Evolutionary conservation across 345 rosid species (phyloP).

Genomic region (Populus nigra): DNA sequence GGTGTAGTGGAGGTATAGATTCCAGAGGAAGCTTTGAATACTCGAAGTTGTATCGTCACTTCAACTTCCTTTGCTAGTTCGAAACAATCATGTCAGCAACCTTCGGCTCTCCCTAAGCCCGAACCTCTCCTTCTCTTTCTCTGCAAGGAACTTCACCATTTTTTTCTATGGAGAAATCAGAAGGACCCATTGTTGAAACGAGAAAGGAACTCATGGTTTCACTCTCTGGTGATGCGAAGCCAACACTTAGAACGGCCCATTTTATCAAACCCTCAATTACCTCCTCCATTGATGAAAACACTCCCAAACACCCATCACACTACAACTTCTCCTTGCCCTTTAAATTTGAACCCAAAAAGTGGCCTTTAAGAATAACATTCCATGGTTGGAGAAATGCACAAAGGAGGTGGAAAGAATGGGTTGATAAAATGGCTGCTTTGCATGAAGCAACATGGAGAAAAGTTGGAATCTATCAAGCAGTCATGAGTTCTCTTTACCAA

Average conservation of each 20-base stretch:
- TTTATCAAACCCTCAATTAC: not conserved
- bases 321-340: slow-evolving; percentile 9
- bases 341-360: not conserved
- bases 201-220: slow-evolving; percentile 8
- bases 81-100: not conserved
- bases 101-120: not conserved
- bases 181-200: not conserved
- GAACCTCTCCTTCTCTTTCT: not conserved
- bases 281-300: not conserved
- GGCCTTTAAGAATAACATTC: slow-evolving; percentile 19
- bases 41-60: not conserved
- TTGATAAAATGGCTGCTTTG: slow-evolving; percentile 30
- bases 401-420: slow-evolving; percentile 38
- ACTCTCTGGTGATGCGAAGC: not conserved
- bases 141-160: not conserved
- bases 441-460: slow-evolving; percentile 37
- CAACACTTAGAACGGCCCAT: not conserved
- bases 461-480: slow-evolving; percentile 44
- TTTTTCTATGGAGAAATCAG: not conserved
- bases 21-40: not conserved
- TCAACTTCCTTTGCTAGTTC: no score
- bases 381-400: slow-evolving; percentile 24
- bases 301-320: slow-evolving; percentile 14
- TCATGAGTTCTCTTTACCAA: slow-evolving; percentile 37
- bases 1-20: not conserved